Evolutionary conservation across 2,329 filamentous ascomycete genomes (phyloP).

Genomic region (Fusarium goolgardi): DNA sequence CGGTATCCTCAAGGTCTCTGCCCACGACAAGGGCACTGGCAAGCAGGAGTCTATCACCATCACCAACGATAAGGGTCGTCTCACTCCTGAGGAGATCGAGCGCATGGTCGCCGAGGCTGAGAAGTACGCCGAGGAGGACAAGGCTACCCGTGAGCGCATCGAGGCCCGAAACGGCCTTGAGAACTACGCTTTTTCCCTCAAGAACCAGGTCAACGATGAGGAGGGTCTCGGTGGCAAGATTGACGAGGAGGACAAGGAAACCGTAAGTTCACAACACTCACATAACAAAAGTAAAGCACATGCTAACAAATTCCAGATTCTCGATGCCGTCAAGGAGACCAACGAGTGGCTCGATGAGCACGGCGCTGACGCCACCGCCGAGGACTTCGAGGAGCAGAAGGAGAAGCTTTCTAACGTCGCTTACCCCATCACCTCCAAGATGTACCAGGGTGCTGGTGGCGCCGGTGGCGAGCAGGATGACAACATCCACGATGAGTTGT

Average conservation of each 20-base stretch:
- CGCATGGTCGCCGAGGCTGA: constrained; percentile 99
- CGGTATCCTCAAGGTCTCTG: constrained; percentile 96
- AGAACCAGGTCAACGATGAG: constrained; percentile 98
- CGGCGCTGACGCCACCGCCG: constrained; percentile 81
- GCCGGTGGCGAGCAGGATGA: constrained; percentile 72
- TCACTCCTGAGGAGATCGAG: constrained; percentile 96
- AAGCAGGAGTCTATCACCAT: constrained; percentile 98
- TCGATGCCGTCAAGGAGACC: constrained; percentile 96
- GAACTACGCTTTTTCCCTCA: constrained; percentile 99
- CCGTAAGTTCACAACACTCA: constrained; percentile 65
- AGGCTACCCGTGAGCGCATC: constrained; percentile 96
- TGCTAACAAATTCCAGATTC: constrained; percentile 68
- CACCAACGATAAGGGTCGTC: constrained; percentile 98
- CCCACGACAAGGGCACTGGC: constrained; percentile 97
- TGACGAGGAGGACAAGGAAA: constrained; percentile 97
- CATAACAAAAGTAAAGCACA: not conserved
- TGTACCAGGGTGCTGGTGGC: constrained; percentile 74
- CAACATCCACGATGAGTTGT: constrained; percentile 84
- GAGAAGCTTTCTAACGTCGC: constrained; percentile 98
- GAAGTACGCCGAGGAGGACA: constrained; percentile 99
- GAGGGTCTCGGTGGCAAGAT: constrained; percentile 99
- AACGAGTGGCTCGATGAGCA: constrained; percentile 98
- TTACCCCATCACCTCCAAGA: constrained; percentile 99
- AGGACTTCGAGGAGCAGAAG: constrained; percentile 99
- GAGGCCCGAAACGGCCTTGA: constrained; percentile 96